Evolutionary conservation across 2,329 filamentous ascomycete species (phyloP), one percentile per base, ranked within the genome.

Genomic region (Chaetomium strumarium): DNA sequence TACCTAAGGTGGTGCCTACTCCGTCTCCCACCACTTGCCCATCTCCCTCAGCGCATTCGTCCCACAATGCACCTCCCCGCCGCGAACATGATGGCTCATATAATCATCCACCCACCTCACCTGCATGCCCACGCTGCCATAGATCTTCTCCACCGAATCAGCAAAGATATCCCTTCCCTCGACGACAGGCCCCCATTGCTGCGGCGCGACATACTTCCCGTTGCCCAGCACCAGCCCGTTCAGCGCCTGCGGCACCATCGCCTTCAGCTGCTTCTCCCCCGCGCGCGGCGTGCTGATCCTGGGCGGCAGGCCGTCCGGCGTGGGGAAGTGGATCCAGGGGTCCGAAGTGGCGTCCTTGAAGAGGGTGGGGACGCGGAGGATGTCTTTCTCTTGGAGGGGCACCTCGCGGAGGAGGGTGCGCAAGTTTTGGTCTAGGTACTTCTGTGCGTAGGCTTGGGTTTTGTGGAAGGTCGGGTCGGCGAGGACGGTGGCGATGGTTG

Each of bases 31-130:
- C 45, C 51, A 53, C 7, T 1, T 5, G n/a, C 17, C 34, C 46
- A 45, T 45, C 45, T 45, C 39, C 29, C 45, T 31, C 45, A 45
- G 34, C 39, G 44, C 39, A 40, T 53, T 53, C 33, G 51, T 49
- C 33, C 51, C 51, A n/a, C 51, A 53, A 30, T 53, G 45, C 17
- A 49, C 44, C 45, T 53, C 51, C 5, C 45, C 51, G 2, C 51
- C 51, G 29, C 51, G 38, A 9, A 53, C 51, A 39, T 53, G 45
- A 34, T 53, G 51, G 30, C 38, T 53, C 45, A 53, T 53, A 31
- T 49, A 53, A 19, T 53, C 45, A 45, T 53, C 51, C 34, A 53
- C 45, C 45, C 51, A 53, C 34, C 16, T 13, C 20, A 49, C 45
- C 13, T n/a, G 12, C 30, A 53, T 39, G 11, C 51, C 51, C 9